Base-by-base conservation (phyloP, 345 rosid genomes). In the Lepidium sativum region DNA sequence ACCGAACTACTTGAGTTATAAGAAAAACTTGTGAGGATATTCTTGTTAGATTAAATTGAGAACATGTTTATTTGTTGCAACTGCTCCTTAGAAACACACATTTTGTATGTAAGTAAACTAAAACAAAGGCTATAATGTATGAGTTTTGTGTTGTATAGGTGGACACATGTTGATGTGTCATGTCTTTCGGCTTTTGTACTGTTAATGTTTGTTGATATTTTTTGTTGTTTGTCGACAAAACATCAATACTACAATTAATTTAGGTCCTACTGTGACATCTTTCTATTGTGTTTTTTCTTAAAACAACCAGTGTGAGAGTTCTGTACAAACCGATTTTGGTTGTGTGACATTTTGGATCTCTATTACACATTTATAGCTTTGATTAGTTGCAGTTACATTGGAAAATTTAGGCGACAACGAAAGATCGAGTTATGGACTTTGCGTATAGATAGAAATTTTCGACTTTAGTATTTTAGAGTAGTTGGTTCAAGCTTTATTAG, bases 81-180 rank as follows among this genome's bases (percentile, higher is more conserved):
- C 45, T 15, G 31, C 35, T 51, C 32, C 43, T 60, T 20, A 32
- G n/a, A n/a, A 51, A 25, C 58, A 50, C 66, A 60, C 29, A 69
- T 21, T 60, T 50, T 41, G 73, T 42, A 33, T 69, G 60, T 27
- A 57, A 66, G 31, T 27, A 27, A 45, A 33, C 37, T 29, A 38
- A 68, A 38, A 25, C 35, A 39, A 27, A 27, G 25, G 37, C 52
- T 40, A 50, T 68, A 41, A 33, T 32, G 66, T 51, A 41, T 60
- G 73, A 51, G 54, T 60, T 60, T 23, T 60, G 40, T 40, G 38
- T 60, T 16, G 50, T 27, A 33, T 50, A 32, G 38, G 18, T 60
- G 29, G 12, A 6, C 67, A 69, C 67, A 69, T 52, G 61, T 60
- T 42, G 45, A 33, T 60, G 33, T 69, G 74, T 61, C 68, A 69